Base-by-base conservation (phyloP, 2,329 filamentous ascomycete genomes). In the Paracoccidioides lutzii region DNA sequence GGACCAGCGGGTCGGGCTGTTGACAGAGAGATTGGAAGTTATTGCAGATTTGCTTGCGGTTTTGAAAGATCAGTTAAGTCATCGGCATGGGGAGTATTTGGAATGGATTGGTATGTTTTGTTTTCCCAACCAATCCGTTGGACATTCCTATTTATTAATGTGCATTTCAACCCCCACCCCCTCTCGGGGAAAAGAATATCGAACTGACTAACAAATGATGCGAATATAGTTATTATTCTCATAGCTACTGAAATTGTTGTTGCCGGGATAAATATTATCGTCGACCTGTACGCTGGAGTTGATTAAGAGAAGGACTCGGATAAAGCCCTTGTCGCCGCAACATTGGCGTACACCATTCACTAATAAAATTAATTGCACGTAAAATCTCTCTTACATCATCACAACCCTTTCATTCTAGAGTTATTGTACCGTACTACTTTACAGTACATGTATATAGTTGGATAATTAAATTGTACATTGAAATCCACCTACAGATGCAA, bases 201-300 rank as follows among this genome's bases (percentile, higher is more conserved):
- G 6, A 28, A 35, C 3, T 46, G 3, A 9, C 22, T 45, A 22
- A 55, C 46, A n/a, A 30, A 50, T 37, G 22, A 22, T 44, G 33
- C 45, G 15, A 38, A 12, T 53, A 50, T 57, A 90, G 90, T 98
- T 45, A 97, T 98, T 64, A 80, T 97, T 28, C 82, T 98, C 52
- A 96, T 98, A 66, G 91, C 90, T 6, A 90, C 90, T 10, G 93
- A 98, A 69, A 96, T 97, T 59, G 74, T 96, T 6, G 90, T 97
- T 50, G 90, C 90, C 1, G 87, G 82, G 15, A 85, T 97, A 64
- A 97, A 97, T 70, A 97, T 98, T 60, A 80, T 96, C 35, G 93
- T 97, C 38, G 93, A 97, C 71, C 69, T 97, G 61, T 94, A 94
- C 66, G 90, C 87, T 56, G 79, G 79, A 55, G 73, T 81, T 44